Conservation (phyloP, 228 moss, liverwort and hornwort genomes). For the Sphagnum magellanicum region DNA sequence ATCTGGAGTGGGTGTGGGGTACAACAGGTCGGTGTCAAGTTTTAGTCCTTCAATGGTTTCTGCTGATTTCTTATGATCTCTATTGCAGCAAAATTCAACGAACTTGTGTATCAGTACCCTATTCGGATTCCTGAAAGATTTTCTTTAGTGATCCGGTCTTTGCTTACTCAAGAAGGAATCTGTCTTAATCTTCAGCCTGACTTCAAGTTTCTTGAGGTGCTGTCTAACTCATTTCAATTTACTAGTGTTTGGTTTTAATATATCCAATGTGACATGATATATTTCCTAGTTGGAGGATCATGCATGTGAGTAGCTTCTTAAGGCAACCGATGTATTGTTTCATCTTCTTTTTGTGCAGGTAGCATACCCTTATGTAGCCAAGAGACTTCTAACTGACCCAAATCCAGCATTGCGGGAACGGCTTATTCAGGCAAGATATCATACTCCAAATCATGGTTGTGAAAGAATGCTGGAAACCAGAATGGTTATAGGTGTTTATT, state of each 20-base stretch:
- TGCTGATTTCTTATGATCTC: neutral
- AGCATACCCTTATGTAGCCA: conserved; percentile 99
- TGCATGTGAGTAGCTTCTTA: too few relatives aligned
- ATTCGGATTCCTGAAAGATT: conserved; percentile 98
- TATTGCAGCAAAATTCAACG: conserved; percentile 79
- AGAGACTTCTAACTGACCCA: conserved; percentile 97
- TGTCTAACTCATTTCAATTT: too few relatives aligned
- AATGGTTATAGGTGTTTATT: too few relatives aligned
- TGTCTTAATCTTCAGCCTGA: conserved; percentile 81
- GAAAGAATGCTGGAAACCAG: too few relatives aligned
- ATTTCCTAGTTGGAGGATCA: too few relatives aligned
- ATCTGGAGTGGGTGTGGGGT: too few relatives aligned
- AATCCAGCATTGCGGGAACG: conserved; percentile 94
- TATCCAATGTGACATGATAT: too few relatives aligned
- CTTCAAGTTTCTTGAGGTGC: conserved; percentile 98
- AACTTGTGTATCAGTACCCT: conserved; percentile 93
- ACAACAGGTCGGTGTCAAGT: too few relatives aligned
- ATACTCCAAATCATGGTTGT: too few relatives aligned
- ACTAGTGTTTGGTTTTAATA: too few relatives aligned
- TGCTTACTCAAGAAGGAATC: conserved; percentile 98
- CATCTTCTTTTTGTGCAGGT: conserved; percentile 38
- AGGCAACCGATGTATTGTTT: neutral
- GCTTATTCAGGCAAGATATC: conserved; percentile 53
- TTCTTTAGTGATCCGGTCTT: conserved; percentile 89
- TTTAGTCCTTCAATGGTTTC: too few relatives aligned